Evolutionary conservation across 192 early-diverging fungal species (phyloP).

Genomic region (Spizellomyces sp.): DNA sequence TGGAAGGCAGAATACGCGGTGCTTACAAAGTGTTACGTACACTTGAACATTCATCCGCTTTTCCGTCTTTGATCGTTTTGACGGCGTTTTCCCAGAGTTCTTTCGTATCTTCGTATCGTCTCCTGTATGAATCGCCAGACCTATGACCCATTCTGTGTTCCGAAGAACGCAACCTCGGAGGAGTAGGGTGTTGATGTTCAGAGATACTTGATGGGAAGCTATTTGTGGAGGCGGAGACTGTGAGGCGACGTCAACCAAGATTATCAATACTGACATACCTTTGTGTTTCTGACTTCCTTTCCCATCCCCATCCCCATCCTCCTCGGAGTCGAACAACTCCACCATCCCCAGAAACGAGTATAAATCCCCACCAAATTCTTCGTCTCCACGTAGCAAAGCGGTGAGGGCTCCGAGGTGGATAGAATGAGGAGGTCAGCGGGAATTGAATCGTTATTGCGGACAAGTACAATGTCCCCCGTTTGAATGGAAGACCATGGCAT

Average conservation of each 20-base stretch:
- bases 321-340: too few species aligned
- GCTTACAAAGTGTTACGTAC: too few species aligned
- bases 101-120: conserved; percentile 89
- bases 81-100: conserved; percentile 87
- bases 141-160: conserved; percentile 91
- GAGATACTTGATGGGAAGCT: conserved; percentile 47
- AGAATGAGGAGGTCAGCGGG: conserved; percentile 95
- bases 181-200: conserved; percentile 79
- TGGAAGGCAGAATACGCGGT: too few species aligned
- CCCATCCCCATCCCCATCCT: conserved; percentile 2
- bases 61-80: conserved; percentile 87
- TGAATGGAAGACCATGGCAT: conserved; percentile 82
- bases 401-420: conserved; percentile 79
- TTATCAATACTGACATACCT: background rate
- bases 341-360: conserved; percentile 86
- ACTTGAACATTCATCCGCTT: conserved; percentile 78
- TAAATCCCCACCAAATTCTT: conserved; percentile 91
- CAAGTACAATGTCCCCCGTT: conserved; percentile 86
- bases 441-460: conserved; percentile 82
- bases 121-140: conserved; percentile 82
- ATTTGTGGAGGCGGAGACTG: too few species aligned
- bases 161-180: conserved; percentile 85
- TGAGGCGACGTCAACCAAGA: too few species aligned
- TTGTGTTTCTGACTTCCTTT: background rate
- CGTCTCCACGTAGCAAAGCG: conserved; percentile 90